Base-by-base conservation (phyloP, 2,329 filamentous ascomycete genomes). In the Fusarium avenaceum region DNA sequence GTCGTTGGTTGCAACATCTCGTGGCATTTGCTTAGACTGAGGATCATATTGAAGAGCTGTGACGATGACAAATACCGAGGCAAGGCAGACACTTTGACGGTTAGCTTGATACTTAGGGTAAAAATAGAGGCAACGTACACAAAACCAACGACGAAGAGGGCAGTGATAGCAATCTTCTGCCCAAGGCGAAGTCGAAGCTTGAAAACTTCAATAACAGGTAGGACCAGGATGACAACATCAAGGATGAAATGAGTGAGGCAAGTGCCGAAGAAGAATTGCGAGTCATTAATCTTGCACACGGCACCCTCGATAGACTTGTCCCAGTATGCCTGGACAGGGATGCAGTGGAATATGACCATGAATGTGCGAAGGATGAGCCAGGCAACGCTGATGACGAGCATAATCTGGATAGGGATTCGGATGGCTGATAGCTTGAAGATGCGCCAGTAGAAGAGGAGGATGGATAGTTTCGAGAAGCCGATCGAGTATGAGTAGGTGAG, bases 261-360 rank as follows among this genome's bases (percentile, higher is more conserved):
- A 0, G 76, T 77, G 2, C 75, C 76, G 24, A 78, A 76, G 51
- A 78, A 78, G 54, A 77, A 78, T 3, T 74, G 71, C 0, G 66
- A 58, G 33, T 74, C 75, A 22, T 78, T 72, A 52, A 80, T 78
- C 14, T 56, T 69, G 60, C 79, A 80, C 1, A 57, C 55, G 0
- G 69, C 72, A n/a, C 72, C 66, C 10, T 60, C 38, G 5, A 79
- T 74, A 0, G 63, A 57, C 15, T 73, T 68, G 14, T 76, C 72
- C 79, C 78, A 80, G 38, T 77, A 79, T 2, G 71, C 72, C 6
- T 76, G 74, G 2, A 80, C 67, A 0, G 79, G 79, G 11, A 76
- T 38, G 44, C 78, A 80, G 22, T 76, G 76, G 22, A 80, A 80
- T 5, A 76, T 74, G 1, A 73, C 71, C 48, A 79, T 69, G 33